phyloP scores from a whole-genome alignment of 2,329 filamentous ascomycete genomes.

The Aspergillus piperis region DNA sequence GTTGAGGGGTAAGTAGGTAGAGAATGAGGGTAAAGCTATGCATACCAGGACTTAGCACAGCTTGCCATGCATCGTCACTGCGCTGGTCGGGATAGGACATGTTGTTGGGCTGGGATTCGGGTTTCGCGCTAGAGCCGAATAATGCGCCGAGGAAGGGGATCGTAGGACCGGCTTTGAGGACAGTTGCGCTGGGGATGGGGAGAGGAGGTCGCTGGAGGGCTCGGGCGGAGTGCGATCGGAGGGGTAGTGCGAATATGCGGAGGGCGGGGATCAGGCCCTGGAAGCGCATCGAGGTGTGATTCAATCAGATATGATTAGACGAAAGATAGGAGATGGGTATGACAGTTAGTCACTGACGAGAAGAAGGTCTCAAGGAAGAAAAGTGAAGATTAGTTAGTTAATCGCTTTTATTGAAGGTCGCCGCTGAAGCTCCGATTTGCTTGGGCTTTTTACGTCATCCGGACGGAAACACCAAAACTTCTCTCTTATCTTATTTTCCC shows the following conservation, averaged over 20 bases:
- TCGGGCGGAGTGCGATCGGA: conserved; percentile 23
- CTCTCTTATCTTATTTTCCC: neutral
- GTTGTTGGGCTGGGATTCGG: conserved; percentile 37
- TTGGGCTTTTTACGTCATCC: conserved; percentile 9
- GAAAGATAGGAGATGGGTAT: neutral
- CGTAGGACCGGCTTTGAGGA: conserved; percentile 67
- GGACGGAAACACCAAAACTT: neutral
- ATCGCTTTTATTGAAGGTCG: neutral
- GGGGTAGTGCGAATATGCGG: conserved; percentile 23
- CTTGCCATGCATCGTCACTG: conserved; percentile 81
- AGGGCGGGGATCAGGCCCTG: conserved; percentile 19
- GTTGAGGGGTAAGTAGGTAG: conserved; percentile 40
- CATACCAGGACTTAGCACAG: conserved; percentile 73
- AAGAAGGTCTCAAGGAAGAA: neutral
- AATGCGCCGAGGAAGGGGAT: conserved; percentile 78
- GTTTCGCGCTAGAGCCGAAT: conserved; percentile 64
- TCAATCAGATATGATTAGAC: neutral
- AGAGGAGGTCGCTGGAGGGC: conserved; percentile 18
- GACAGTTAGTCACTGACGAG: neutral
- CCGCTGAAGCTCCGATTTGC: conserved; percentile 3
- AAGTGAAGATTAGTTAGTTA: neutral
- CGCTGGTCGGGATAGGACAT: conserved; percentile 76
- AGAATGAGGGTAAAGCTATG: conserved; percentile 38
- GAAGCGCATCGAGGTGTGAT: conserved; percentile 29
- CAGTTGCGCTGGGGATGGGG: conserved; percentile 36